These are phyloP conservation scores for Pseudonectria buxi DNA, from an alignment of 2,329 filamentous ascomycete species.

Conservation along the genomic window DNA sequence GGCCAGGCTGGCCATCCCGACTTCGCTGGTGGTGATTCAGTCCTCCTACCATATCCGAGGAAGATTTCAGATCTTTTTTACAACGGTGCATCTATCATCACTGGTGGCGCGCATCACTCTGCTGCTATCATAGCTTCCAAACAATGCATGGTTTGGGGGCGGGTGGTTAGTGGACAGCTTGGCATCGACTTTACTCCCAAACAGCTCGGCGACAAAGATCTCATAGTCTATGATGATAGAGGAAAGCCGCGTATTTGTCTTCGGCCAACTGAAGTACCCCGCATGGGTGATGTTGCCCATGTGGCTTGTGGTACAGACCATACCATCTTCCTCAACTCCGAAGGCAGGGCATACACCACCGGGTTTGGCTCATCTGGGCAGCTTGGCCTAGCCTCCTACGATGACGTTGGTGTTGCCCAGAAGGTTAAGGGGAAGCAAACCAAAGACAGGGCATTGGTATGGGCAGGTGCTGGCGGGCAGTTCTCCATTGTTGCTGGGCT, in stretches of 20 bases:
- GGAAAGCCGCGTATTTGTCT: constrained; percentile 52
- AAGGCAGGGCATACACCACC: constrained; percentile 50
- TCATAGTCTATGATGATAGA: constrained; percentile 47
- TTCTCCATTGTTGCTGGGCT: not conserved
- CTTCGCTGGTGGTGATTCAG: constrained; percentile 32
- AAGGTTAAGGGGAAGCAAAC: not conserved
- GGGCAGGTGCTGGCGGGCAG: not conserved
- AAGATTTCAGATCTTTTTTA: constrained; percentile 54
- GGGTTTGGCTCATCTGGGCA: constrained; percentile 66
- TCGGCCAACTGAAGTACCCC: constrained; percentile 46
- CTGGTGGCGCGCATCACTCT: constrained; percentile 64
- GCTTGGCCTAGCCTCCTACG: constrained; percentile 60
- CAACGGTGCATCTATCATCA: constrained; percentile 54
- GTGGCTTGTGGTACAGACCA: constrained; percentile 59
- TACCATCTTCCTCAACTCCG: constrained; percentile 55
- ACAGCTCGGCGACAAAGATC: constrained; percentile 39
- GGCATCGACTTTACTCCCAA: constrained; percentile 43
- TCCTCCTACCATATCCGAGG: constrained; percentile 47
- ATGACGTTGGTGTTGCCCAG: constrained; percentile 40
- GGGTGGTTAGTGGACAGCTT: constrained; percentile 41
- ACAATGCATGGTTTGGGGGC: constrained; percentile 46
- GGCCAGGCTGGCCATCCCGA: constrained; percentile 55
- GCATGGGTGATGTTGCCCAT: constrained; percentile 40
- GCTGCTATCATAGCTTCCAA: constrained; percentile 44
- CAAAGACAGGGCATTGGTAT: not conserved